Evolutionary conservation across 1,284 basidiomycete genomes (phyloP).

Genomic region (Mycena citricolor): DNA sequence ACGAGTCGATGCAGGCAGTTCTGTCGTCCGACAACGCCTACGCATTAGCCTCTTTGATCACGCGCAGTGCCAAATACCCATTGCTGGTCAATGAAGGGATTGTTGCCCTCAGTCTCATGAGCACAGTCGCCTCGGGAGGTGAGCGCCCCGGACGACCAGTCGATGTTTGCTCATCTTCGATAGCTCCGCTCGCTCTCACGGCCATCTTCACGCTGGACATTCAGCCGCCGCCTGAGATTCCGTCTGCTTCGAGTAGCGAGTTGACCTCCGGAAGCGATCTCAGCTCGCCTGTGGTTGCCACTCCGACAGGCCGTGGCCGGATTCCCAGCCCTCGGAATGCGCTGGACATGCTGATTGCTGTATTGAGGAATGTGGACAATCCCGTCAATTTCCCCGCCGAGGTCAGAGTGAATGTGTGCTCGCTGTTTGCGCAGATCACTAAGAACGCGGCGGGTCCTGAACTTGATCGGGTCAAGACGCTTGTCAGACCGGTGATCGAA

Average conservation of each 20-base stretch:
- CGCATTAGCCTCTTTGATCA: slow-evolving; percentile 72
- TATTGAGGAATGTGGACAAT: slow-evolving; percentile 56
- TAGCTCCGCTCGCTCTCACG: slow-evolving; percentile 62
- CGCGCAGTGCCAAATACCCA: slow-evolving; percentile 77
- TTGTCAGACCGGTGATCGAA: slow-evolving; percentile 51
- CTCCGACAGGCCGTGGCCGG: slow-evolving; percentile 40
- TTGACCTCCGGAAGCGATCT: slow-evolving; percentile 38
- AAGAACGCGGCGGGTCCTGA: slow-evolving; percentile 50
- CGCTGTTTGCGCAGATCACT: slow-evolving; percentile 63
- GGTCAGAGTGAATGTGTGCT: slow-evolving; percentile 71
- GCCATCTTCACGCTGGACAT: slow-evolving; percentile 51
- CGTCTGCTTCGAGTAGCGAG: slow-evolving; percentile 18
- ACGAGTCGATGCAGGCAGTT: slow-evolving; percentile 55
- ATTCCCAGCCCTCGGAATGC: slow-evolving; percentile 48
- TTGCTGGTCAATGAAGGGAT: slow-evolving; percentile 89
- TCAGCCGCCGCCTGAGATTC: slow-evolving; percentile 33
- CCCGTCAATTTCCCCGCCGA: slow-evolving; percentile 61
- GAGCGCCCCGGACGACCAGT: slow-evolving; percentile 28
- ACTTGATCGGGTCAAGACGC: slow-evolving; percentile 49
- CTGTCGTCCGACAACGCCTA: slow-evolving; percentile 53
- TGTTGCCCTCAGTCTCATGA: slow-evolving; percentile 78
- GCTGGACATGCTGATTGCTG: slow-evolving; percentile 63
- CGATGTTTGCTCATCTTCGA: slow-evolving; percentile 25
- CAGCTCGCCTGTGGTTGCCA: slow-evolving; percentile 43
- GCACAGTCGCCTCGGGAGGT: slow-evolving; percentile 66